A percentile compares a stretch with the other conserved stretches of the same genome.
Evolutionary conservation across 73 alveolate species (phyloP).

Genomic region (Symbiodinium natans): DNA sequence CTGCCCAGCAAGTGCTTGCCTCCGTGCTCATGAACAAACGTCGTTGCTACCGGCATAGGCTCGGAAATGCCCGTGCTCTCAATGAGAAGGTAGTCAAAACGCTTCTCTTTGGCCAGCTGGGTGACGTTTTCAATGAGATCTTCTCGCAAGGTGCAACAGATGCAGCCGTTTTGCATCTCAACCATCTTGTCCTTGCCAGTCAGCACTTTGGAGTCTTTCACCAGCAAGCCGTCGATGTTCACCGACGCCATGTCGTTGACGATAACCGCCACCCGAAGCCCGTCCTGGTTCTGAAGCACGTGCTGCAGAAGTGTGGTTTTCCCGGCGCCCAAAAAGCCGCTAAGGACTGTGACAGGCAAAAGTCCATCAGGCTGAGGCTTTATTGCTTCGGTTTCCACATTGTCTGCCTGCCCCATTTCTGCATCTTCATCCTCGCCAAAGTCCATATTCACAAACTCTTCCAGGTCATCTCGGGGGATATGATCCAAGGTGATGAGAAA

Average conservation of each 20-base stretch:
- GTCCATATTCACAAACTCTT: conserved; percentile 66
- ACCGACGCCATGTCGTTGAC: conserved; percentile 96
- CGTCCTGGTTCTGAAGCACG: conserved; percentile 94
- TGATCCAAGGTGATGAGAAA: conserved; percentile 54
- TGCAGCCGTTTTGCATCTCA: conserved; percentile 95
- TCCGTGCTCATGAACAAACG: conserved; percentile 28
- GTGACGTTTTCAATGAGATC: conserved; percentile 94
- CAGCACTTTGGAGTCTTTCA: conserved; percentile 21
- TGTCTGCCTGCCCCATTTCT: not conserved
- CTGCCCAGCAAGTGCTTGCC: conserved; percentile 43
- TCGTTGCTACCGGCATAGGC: conserved; percentile 78
- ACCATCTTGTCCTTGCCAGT: conserved; percentile 44
- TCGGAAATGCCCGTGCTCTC: conserved; percentile 81
- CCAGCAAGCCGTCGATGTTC: conserved; percentile 94
- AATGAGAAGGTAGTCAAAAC: conserved; percentile 39
- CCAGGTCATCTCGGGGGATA: conserved; percentile 63
- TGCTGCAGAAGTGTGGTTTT: conserved; percentile 95
- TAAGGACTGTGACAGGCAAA: conserved; percentile 95
- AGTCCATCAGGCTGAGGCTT: not conserved
- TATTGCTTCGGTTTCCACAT: not conserved
- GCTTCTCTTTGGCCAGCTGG: conserved; percentile 94
- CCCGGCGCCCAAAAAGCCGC: conserved; percentile 96
- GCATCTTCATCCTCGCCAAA: conserved; percentile 18
- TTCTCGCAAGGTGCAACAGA: conserved; percentile 95
- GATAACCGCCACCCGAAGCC: conserved; percentile 94